phyloP scores from a whole-genome alignment of 1,139 yeast genomes.

The Debaryomyces nepalensis region DNA sequence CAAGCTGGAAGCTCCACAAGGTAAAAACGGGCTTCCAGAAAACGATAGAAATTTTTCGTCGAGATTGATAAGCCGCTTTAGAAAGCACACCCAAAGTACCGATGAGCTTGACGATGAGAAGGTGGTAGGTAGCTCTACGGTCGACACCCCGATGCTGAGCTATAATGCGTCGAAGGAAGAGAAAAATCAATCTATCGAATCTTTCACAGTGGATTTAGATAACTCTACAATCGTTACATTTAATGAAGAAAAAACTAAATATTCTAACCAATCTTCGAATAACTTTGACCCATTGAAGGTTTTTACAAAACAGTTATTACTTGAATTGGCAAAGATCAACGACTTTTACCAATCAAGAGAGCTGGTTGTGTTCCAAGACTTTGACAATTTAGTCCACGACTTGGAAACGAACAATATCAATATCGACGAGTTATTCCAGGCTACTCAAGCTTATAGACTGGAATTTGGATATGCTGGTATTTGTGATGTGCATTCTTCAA shows the following conservation, averaged over 20 bases:
- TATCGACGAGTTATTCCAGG: constrained; percentile 32
- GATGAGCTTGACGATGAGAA: constrained; percentile 13
- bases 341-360: constrained; percentile 58
- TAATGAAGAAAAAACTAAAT: constrained; percentile 14
- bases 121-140: constrained; percentile 10
- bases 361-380: constrained; percentile 49
- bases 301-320: constrained; percentile 56
- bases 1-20: constrained; percentile 9
- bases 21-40: constrained; percentile 13
- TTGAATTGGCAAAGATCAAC: constrained; percentile 60
- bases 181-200: constrained; percentile 21
- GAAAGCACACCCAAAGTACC: constrained; percentile 11
- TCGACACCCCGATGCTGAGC: constrained; percentile 6
- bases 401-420: constrained; percentile 36
- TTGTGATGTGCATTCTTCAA: constrained; percentile 5
- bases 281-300: constrained; percentile 50
- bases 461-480: constrained; percentile 21
- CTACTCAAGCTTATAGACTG: constrained; percentile 13
- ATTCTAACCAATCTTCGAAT: constrained; percentile 23
- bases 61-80: constrained; percentile 22
- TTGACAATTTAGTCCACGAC: constrained; percentile 48
- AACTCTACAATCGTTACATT: constrained; percentile 35
- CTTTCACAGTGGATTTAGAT: constrained; percentile 32
- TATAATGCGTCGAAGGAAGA: constrained; percentile 16
- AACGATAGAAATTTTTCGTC: constrained; percentile 17